Evolutionary conservation across 495 filamentous ascomycete species (phyloP).

Genomic region (Trichocladium antarcticum): DNA sequence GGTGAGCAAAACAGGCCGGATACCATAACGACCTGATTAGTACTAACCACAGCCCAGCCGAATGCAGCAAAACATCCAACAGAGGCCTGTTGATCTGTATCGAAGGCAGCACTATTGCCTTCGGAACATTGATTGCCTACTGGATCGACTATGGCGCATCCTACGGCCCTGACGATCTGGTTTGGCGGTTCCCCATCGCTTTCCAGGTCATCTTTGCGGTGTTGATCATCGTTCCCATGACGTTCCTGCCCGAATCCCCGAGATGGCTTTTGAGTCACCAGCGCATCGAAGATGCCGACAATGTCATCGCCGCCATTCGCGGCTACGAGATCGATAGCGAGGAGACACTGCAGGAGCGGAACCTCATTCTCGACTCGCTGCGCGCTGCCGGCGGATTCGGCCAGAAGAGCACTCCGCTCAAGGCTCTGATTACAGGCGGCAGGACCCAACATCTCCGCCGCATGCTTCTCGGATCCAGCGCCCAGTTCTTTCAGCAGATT

Average conservation of each 20-base stretch:
- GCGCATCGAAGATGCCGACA: constrained; percentile 54
- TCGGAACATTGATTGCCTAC: constrained; percentile 68
- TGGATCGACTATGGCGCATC: constrained; percentile 74
- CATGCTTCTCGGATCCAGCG: constrained; percentile 48
- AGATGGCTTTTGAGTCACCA: constrained; percentile 62
- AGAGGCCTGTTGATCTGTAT: constrained; percentile 77
- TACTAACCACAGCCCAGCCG: constrained; percentile 24
- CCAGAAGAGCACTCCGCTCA: constrained; percentile 43
- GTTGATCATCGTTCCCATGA: constrained; percentile 52
- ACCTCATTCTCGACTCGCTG: constrained; percentile 55
- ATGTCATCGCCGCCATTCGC: constrained; percentile 57
- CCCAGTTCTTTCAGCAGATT: constrained; percentile 71
- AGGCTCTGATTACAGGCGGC: constrained; percentile 48
- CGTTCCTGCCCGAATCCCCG: constrained; percentile 63
- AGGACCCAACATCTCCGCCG: constrained; percentile 57
- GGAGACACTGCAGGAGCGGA: constrained; percentile 46
- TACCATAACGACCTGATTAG: neutral
- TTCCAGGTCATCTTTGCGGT: constrained; percentile 70
- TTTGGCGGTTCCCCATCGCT: constrained; percentile 74
- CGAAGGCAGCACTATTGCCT: constrained; percentile 68
- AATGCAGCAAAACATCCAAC: constrained; percentile 64
- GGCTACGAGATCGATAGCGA: constrained; percentile 48
- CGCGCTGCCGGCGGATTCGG: constrained; percentile 47
- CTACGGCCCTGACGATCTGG: constrained; percentile 52
- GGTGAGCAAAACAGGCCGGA: constrained; percentile 34